phyloP scores from a whole-genome alignment of 768 basidiomycete genomes.

The Phanerochaete sordida region DNA sequence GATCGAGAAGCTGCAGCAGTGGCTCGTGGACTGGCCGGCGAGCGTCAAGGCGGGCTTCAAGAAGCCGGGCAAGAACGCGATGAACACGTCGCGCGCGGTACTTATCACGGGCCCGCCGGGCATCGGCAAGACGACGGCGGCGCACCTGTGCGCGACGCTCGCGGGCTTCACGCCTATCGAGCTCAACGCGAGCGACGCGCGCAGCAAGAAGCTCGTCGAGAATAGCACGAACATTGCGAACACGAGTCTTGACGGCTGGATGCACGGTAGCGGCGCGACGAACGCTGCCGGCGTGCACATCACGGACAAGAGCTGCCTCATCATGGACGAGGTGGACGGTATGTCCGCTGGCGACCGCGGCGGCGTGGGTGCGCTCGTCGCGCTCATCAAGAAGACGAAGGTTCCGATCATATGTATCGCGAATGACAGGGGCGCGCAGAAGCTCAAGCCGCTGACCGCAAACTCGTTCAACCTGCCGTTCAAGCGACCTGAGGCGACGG shows the following conservation, averaged over 20 bases:
- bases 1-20: slow-evolving; percentile 83
- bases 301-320: slow-evolving; percentile 79
- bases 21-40: slow-evolving; percentile 84
- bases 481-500: slow-evolving; percentile 67
- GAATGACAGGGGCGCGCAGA: slow-evolving; percentile 83
- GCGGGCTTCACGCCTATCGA: slow-evolving; percentile 93
- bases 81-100: slow-evolving; percentile 83
- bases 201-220: slow-evolving; percentile 98
- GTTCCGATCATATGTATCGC: slow-evolving; percentile 98
- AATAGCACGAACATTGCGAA: slow-evolving; percentile 90
- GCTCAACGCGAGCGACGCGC: slow-evolving; percentile 91
- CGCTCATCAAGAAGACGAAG: slow-evolving; percentile 90
- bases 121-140: slow-evolving; percentile 96
- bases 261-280: slow-evolving; percentile 52
- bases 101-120: slow-evolving; percentile 93
- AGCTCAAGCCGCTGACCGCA: slow-evolving; percentile 78
- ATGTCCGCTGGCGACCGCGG: slow-evolving; percentile 98
- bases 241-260: slow-evolving; percentile 82
- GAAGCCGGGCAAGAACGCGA: slow-evolving; percentile 89
- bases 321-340: slow-evolving; percentile 99
- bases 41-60: slow-evolving; percentile 79
- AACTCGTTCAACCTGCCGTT: slow-evolving; percentile 79
- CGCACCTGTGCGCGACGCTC: slow-evolving; percentile 88
- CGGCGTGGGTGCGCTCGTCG: slow-evolving; percentile 90
- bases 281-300: slow-evolving; percentile 72